A percentile compares a stretch with the other conserved stretches of the same genome.
Evolutionary conservation across 352 stramenopile genomes (phyloP).

Genomic region (Pythium sp.): DNA sequence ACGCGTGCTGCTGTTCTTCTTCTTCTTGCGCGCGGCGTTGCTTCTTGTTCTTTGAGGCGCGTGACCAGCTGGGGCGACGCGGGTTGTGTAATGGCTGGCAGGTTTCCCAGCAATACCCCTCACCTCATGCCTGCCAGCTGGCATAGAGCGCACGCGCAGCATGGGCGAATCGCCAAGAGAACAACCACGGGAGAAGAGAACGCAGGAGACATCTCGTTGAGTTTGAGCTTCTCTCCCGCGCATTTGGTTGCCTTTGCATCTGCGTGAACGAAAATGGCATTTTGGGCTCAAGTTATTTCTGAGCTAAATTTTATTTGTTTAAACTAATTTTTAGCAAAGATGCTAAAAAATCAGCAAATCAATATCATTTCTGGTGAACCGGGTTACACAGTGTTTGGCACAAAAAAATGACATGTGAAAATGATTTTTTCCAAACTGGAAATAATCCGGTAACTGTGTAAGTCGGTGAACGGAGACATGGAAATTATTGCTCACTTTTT

Average conservation of each 20-base stretch:
- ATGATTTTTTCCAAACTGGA: too few species aligned
- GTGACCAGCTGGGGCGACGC: not conserved
- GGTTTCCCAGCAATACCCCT: not conserved
- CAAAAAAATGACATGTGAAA: too few species aligned
- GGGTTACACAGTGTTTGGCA: not conserved
- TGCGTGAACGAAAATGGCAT: not conserved
- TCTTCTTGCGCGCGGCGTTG: not conserved
- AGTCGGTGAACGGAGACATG: too few species aligned
- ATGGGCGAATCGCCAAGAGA: not conserved
- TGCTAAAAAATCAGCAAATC: too few species aligned
- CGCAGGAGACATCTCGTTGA: constrained; percentile 5
- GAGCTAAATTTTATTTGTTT: not conserved
- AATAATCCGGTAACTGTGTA: too few species aligned
- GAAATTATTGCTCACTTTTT: too few species aligned
- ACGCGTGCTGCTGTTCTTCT: not conserved
- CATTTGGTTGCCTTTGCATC: not conserved
- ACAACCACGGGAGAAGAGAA: not conserved
- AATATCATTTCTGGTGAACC: not conserved
- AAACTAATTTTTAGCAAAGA: not conserved
- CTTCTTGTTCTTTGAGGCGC: constrained; percentile 1
- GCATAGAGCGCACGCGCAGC: not conserved
- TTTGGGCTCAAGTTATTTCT: not conserved
- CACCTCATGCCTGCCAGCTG: not conserved
- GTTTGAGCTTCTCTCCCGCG: constrained; percentile 1
- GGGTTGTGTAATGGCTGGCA: constrained; percentile 9